phyloP scores from a whole-genome alignment of 805 yeast species.

The Ogataea minuta region DNA sequence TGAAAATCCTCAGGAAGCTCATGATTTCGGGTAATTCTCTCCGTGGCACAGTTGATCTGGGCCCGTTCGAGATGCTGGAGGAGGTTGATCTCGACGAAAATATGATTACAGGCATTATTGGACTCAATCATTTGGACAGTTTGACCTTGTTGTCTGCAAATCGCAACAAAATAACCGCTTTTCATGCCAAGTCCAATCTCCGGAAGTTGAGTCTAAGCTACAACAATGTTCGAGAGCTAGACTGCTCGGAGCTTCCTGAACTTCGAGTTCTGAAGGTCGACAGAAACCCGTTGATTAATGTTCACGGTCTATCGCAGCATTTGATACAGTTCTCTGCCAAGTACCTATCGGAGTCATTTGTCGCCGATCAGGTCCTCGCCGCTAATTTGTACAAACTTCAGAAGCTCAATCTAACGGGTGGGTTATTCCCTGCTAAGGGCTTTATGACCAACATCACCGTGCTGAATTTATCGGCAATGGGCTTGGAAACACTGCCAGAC shows the following conservation, averaged over 20 bases:
- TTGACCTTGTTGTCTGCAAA: slow-evolving; percentile 42
- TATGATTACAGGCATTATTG: slow-evolving; percentile 32
- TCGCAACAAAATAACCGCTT: slow-evolving; percentile 38
- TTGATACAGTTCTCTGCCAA: slow-evolving; percentile 45
- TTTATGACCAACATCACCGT: slow-evolving; percentile 36
- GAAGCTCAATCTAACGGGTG: slow-evolving; percentile 36
- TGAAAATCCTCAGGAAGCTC: slow-evolving; percentile 41
- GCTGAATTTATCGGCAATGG: slow-evolving; percentile 48
- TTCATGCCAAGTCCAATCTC: slow-evolving; percentile 27
- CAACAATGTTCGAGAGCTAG: slow-evolving; percentile 36
- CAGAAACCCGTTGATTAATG: slow-evolving; percentile 33
- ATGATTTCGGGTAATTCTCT: slow-evolving; percentile 43
- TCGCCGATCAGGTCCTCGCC: slow-evolving; percentile 23
- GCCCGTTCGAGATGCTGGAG: slow-evolving; percentile 39
- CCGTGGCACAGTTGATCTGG: slow-evolving; percentile 39
- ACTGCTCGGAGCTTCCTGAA: slow-evolving; percentile 35
- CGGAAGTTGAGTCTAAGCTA: slow-evolving; percentile 40
- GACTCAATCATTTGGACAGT: slow-evolving; percentile 36
- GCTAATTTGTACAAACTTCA: slow-evolving; percentile 28
- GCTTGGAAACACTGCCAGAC: slow-evolving; percentile 39
- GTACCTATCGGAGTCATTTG: slow-evolving; percentile 13
- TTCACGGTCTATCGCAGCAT: slow-evolving; percentile 33
- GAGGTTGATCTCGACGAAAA: slow-evolving; percentile 45
- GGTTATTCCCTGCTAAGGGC: slow-evolving; percentile 15
- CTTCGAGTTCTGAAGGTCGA: slow-evolving; percentile 46